Evolutionary conservation across 106 monocot genomes (phyloP).

Genomic region (Acorus calamus): DNA sequence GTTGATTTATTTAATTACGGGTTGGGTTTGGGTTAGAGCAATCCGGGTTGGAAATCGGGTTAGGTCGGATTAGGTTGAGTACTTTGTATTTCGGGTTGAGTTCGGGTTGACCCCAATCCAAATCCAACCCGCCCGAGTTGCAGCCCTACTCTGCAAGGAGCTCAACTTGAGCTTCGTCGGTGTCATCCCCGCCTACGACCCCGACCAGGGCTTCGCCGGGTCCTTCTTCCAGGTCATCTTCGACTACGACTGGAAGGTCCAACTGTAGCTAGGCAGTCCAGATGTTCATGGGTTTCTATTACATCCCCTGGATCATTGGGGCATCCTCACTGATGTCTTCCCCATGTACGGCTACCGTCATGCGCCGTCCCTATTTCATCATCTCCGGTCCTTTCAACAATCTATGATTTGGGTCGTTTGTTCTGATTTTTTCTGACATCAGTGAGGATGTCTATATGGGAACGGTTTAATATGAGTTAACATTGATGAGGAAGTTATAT

Average conservation of each 20-base stretch:
- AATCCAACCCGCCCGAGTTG: too few relatives aligned
- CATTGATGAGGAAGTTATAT: too few relatives aligned
- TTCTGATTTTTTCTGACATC: background rate
- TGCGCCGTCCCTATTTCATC: constrained; percentile 68
- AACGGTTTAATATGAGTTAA: too few relatives aligned
- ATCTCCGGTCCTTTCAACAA: constrained; percentile 35
- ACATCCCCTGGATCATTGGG: constrained; percentile 89
- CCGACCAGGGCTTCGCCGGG: constrained; percentile 72
- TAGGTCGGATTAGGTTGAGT: too few relatives aligned
- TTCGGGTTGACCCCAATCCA: too few relatives aligned
- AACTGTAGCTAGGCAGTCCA: constrained; percentile 58
- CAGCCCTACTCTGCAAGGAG: constrained; percentile 53
- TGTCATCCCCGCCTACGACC: constrained; percentile 41
- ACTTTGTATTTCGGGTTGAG: too few relatives aligned
- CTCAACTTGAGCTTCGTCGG: constrained; percentile 79
- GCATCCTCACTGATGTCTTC: constrained; percentile 74
- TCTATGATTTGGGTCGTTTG: background rate
- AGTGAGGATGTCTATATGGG: too few relatives aligned
- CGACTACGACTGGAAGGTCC: constrained; percentile 92
- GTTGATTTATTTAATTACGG: too few relatives aligned
- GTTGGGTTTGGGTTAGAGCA: too few relatives aligned
- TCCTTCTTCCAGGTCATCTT: constrained; percentile 37
- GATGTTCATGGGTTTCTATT: constrained; percentile 65
- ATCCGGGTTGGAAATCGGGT: too few relatives aligned
- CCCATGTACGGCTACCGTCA: constrained; percentile 63